These are phyloP conservation scores for Lactifluus hygrophoroides DNA, from an alignment of 768 basidiomycete genomes.

Conservation along the genomic window DNA sequence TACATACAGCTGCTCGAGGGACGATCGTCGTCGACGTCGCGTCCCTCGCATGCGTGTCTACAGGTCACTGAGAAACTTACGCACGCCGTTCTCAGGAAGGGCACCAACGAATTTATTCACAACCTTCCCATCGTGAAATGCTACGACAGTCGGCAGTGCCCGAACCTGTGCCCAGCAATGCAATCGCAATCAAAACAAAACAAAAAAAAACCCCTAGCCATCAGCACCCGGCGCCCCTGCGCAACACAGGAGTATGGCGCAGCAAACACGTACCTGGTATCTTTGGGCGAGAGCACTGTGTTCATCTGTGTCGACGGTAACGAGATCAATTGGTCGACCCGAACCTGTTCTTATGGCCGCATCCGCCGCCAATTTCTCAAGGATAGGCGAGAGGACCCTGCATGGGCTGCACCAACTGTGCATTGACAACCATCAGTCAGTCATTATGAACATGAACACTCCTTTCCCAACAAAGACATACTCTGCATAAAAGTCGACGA, in stretches of 20 bases:
- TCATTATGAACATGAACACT: not conserved
- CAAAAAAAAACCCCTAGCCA: too few species aligned
- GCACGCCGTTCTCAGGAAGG: slow-evolving; percentile 25
- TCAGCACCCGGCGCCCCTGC: not conserved
- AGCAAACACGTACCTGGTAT: slow-evolving; percentile 35
- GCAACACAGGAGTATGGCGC: not conserved
- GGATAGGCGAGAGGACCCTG: slow-evolving; percentile 58
- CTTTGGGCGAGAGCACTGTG: slow-evolving; percentile 42
- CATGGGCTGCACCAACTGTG: slow-evolving; percentile 76
- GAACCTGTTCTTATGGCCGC: slow-evolving; percentile 38
- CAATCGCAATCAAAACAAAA: not conserved
- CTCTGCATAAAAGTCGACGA: slow-evolving; percentile 81
- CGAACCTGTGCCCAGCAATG: slow-evolving; percentile 54
- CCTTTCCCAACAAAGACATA: slow-evolving; percentile 27
- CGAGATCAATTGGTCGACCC: slow-evolving; percentile 55
- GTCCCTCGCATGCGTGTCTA: not conserved
- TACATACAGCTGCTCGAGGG: not conserved
- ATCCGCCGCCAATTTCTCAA: slow-evolving; percentile 49
- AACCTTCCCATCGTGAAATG: slow-evolving; percentile 56
- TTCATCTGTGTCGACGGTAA: slow-evolving; percentile 59
- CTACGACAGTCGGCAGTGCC: slow-evolving; percentile 75
- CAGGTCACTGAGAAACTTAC: slow-evolving; percentile 23
- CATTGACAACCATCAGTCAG: not conserved
- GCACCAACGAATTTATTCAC: slow-evolving; percentile 51
- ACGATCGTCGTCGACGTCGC: too few species aligned